These are phyloP conservation scores for Ailanthus altissimus DNA, from an alignment of 345 rosid species.

Conservation along the genomic window DNA sequence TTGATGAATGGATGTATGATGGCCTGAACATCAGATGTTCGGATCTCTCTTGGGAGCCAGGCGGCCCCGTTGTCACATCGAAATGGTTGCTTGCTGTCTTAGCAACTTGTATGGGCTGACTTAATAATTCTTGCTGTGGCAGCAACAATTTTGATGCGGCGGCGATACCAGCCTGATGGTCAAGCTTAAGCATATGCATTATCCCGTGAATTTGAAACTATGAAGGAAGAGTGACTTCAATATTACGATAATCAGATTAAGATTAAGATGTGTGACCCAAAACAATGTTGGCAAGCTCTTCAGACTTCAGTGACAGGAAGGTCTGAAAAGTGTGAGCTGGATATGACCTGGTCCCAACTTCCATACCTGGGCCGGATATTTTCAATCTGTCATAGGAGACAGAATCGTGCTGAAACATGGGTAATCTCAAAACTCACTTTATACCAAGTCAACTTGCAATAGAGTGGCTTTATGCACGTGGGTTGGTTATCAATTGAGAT, in stretches of 20 bases:
- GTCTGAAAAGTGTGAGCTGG: background rate
- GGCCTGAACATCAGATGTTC: too few species aligned
- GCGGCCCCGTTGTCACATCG: background rate
- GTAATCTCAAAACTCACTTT: background rate
- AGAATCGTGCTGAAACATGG: background rate
- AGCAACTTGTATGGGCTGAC: background rate
- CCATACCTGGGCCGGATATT: background rate
- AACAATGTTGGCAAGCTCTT: background rate
- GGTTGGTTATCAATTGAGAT: slow-evolving; percentile 1
- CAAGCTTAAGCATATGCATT: too few species aligned
- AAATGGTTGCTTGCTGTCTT: background rate
- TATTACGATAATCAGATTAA: background rate
- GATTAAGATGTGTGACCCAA: background rate
- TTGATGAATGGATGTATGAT: background rate
- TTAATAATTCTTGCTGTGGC: background rate
- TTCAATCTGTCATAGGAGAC: too few species aligned
- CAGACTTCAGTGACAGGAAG: too few species aligned
- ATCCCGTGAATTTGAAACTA: background rate
- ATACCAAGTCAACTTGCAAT: background rate
- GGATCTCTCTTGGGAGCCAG: too few species aligned
- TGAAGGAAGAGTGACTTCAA: background rate
- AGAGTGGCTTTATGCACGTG: slow-evolving; percentile 12
- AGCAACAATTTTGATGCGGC: background rate
- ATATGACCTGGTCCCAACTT: background rate
- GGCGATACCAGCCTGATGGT: background rate